Conservation (phyloP, 306 rosid genomes). For the Boehmeria nivea region DNA sequence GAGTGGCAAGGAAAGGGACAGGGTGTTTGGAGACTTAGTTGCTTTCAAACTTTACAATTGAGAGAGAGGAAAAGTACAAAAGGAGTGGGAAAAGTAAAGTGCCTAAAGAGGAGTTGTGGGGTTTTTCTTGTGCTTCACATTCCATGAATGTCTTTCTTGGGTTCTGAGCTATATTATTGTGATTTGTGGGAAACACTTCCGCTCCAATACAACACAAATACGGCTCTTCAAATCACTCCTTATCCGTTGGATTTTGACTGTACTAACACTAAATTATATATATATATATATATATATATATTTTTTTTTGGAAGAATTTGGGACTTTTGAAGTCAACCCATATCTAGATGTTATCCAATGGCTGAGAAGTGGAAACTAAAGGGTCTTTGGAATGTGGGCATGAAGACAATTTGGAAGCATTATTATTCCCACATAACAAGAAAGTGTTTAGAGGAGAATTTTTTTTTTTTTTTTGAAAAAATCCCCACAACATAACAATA, state of each 20-base stretch:
- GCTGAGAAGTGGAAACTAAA: not conserved
- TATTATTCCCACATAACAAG: too few relatives aligned
- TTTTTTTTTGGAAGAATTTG: not conserved
- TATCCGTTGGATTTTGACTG: slow-evolving; percentile 1
- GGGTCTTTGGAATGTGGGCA: not conserved
- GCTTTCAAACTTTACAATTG: slow-evolving; percentile 16
- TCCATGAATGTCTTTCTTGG: slow-evolving; percentile 3
- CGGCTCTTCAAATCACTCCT: not conserved
- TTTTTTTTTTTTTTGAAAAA: too few relatives aligned
- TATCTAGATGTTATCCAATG: not conserved
- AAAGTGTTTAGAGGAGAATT: too few relatives aligned
- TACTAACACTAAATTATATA: too few relatives aligned
- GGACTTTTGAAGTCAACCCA: not conserved
- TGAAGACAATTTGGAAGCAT: too few relatives aligned
- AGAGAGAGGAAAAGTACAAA: slow-evolving; percentile 8
- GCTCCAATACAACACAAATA: too few relatives aligned
- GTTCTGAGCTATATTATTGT: slow-evolving; percentile 2
- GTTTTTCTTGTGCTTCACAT: slow-evolving; percentile 20
- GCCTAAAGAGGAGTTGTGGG: not conserved
- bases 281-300: too few relatives aligned
- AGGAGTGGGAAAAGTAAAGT: slow-evolving; percentile 1
- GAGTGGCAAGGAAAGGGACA: slow-evolving; percentile 40
- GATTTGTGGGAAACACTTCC: not conserved
- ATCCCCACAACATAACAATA: too few relatives aligned
- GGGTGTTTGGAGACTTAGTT: slow-evolving; percentile 24